Conservation (phyloP, 2,329 filamentous ascomycete genomes). For the Chaetomiaceae sp. region DNA sequence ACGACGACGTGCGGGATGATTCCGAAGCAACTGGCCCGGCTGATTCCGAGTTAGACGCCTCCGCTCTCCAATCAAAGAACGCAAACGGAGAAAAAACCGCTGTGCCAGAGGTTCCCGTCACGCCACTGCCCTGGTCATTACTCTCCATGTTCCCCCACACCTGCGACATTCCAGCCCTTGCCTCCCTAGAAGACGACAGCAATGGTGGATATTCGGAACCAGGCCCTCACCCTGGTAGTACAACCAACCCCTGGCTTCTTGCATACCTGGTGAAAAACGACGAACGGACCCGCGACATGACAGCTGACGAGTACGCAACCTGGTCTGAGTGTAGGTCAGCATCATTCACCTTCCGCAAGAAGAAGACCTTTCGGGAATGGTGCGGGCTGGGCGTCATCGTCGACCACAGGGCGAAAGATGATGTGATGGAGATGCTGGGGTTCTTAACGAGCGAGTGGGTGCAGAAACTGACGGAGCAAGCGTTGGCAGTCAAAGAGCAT, state of each 20-base stretch:
- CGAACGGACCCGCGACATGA: conserved; percentile 18
- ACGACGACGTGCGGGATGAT: not conserved
- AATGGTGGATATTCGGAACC: not conserved
- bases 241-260: not conserved
- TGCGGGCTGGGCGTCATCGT: conserved; percentile 20
- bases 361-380: conserved; percentile 24
- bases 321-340: conserved; percentile 27
- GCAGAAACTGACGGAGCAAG: conserved; percentile 11
- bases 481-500: not conserved
- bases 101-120: not conserved
- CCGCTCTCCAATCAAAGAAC: not conserved
- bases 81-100: not conserved
- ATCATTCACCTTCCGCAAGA: conserved; percentile 21
- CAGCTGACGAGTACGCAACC: conserved; percentile 20
- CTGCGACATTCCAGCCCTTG: not conserved
- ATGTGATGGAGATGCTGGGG: conserved; percentile 23
- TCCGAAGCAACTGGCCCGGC: not conserved
- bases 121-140: not conserved
- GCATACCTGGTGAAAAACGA: not conserved
- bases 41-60: not conserved
- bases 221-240: not conserved
- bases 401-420: conserved; percentile 20
- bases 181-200: not conserved
- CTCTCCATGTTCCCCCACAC: not conserved
- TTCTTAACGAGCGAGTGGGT: conserved; percentile 26